Evolutionary conservation across 2,329 filamentous ascomycete genomes (phyloP), one percentile per base, ranked within the genome.

Genomic region (Aspergillus transmontanensis): DNA sequence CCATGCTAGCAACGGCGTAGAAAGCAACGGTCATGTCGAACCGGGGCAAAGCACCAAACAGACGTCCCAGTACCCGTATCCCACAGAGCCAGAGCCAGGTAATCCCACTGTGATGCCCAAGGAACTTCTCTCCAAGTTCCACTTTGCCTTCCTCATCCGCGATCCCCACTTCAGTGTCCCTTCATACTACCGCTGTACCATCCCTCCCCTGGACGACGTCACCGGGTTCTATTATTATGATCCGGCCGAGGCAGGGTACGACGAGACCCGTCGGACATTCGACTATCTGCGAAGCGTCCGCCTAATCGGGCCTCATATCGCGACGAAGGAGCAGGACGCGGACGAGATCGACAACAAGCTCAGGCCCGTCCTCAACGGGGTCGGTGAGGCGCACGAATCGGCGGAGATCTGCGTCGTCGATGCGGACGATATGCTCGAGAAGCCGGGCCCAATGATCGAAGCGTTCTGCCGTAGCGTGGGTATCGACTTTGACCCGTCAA

Each of bases 71-170:
- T 88, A 86, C 72, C 86, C 87, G 2, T 89, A 89, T 71, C 69
- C 80, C 64, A 89, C 87, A 2, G 76, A 79, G 39, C 74, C 81
- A 3, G 89, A 94, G 78, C 82, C 85, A 3, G 84, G 84, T 62
- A 98, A 98, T 79, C 94, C 94, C 1, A 96, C 93, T 1, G 90
- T 96, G 30, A 81, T 98, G 57, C 95, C 95, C 3, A 80, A 86
- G 32, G 87, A 88, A 34, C 81, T 92, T 63, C 83, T 98, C 62
- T 86, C 88, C 73, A 84, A 88, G 69, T 98, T 96, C 81, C 93
- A 97, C 79, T 98, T 94, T 81, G 92, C 94, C 26, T 98, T 99
- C 81, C 86, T 98, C 67, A 98, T 99, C 83, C 94, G 95, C 62
- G 93, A 98, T 77, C 95, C 95, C n/a, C 89, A 92, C 72, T 89